Base-by-base conservation (phyloP, 2,329 filamentous ascomycete genomes). In the Penicillium sp. region DNA sequence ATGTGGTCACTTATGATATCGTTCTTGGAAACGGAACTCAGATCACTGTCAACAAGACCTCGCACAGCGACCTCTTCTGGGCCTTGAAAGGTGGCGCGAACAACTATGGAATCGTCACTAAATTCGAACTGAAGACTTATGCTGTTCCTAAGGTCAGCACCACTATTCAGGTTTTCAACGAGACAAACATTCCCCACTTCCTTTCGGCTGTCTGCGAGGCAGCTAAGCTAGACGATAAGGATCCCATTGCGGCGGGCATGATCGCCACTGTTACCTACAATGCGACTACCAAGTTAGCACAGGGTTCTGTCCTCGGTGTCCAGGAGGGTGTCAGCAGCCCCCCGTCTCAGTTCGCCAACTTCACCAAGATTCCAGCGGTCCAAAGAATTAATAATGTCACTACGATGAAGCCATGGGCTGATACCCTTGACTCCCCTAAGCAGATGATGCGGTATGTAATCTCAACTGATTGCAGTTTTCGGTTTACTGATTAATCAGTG, bases 41-140 rank as follows among this genome's bases (percentile, higher is more conserved):
- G 25, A 59, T 74, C 19, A 65, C 54, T 3, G 72, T 66, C 3
- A 69, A 54, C 4, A 50, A 59, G 4, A 60, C 50, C 1, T 43
- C 64, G 9, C 54, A 73, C 50, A 35, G 55, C 0, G 72, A 75
- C 54, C 63, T 76, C 8, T 75, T 73, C 65, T 74, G 72, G 71
- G 70, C 73, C 0, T 57, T 76, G 9, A 73, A 74, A 43, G 73
- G 73, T 3, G 72, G 70, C 5, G 72, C 63, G 9, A 73, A 71
- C 47, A 71, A 67, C 40, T 75, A 70, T 46, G 73, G 71, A 2
- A 65, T 75, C 17, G 70, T 76, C 10, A 75, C 72, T 0, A 61
- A 67, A 17, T 75, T 75, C 27, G 56, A 56, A 2, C 52, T 71
- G n/a, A 63, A 59, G 53, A 71, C 68, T 4, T 63, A 62, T 27